Evolutionary conservation across 106 monocot genomes (phyloP), one percentile per base, ranked within the genome.

Genomic region (Gastrodia elata): DNA sequence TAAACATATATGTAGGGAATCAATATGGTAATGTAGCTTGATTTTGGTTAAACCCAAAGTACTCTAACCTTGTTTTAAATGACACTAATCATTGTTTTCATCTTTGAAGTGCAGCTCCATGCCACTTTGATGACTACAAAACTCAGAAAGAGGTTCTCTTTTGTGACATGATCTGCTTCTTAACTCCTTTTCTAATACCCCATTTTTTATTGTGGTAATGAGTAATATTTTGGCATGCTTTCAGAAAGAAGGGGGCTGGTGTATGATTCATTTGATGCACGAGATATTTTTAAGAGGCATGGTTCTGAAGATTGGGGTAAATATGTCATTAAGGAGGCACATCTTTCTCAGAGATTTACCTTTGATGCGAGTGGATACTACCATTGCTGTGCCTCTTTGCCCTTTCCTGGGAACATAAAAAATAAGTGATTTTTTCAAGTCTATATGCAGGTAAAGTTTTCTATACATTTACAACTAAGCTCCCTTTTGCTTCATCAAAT

Each of bases 101-200:
- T 74, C 39, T 35, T 25, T 77, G 34, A 72, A 70, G 40, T 85
- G 74, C 86, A 98, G 97, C 72, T 98, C 15, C 93, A 98, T 79
- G 97, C 93, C 15, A 98, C 97, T 41, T 72, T 98, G 78, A 86
- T 98, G 86, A 93, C 90, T 80, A 85, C 76, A 8, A 82, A 90
- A 48, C 90, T 91, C 46, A 75, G 86, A 75, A 90, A 87, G 82
- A 85, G 90, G 96, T 86, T 40, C 28, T 52, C 20, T 55, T 37
- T 71, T 14, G 8, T 42, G 4, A 18, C 44, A 43, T 48, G 9
- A 57, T 58, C n/a, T 36, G 57, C 16, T 38, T 18, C 58, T 44
- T 26, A 27, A 38, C 43, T 71, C 11, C 7, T 65, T 48, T 0
- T 40, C 4, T 26, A 24, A 35, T 9, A 0, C 10, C 20, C 5